These are phyloP conservation scores for Aureobasidium uvarum DNA, from an alignment of 2,329 filamentous ascomycete species.

Conservation along the genomic window DNA sequence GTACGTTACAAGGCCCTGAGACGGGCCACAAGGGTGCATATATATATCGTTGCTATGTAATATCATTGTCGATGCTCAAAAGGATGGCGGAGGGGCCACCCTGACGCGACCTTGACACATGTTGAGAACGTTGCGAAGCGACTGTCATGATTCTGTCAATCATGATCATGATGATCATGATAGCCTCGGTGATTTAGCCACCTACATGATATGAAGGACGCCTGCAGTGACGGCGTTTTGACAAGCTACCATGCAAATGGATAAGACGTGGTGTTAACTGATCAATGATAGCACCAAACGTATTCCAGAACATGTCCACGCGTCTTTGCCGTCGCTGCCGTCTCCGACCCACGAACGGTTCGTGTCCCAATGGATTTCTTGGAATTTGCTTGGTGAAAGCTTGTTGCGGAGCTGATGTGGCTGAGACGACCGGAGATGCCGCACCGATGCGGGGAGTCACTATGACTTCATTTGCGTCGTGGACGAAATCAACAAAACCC, in stretches of 20 bases:
- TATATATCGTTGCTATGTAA: background rate
- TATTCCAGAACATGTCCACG: background rate
- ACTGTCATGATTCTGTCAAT: too few species aligned
- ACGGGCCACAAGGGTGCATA: background rate
- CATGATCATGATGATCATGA: background rate
- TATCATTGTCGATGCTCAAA: background rate
- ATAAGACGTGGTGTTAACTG: too few species aligned
- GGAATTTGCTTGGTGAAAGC: conserved; percentile 21
- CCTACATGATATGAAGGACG: background rate
- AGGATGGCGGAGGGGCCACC: background rate
- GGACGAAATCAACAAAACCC: conserved; percentile 10
- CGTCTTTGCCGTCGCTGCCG: conserved; percentile 8
- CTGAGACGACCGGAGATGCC: background rate
- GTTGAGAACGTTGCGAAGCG: background rate
- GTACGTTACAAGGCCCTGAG: too few species aligned
- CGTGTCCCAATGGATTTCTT: conserved; percentile 11
- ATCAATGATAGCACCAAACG: background rate
- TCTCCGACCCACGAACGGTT: background rate
- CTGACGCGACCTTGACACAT: background rate
- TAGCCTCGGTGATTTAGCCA: background rate
- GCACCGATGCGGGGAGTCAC: background rate
- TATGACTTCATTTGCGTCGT: conserved; percentile 11
- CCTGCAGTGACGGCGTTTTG: background rate
- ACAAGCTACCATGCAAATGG: too few species aligned
- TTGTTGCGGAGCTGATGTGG: background rate